These are phyloP conservation scores for Daucus carota DNA, from an alignment of 129 eudicot species.

Conservation along the genomic window DH1_v3.0 NC_030389.2:802001-802500, in stretches of 20 bases:
- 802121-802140: background rate
- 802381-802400: background rate
- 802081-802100: background rate
- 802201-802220: background rate
- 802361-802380: background rate
- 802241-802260: background rate
- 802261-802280: constrained; percentile 77
- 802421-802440: background rate
- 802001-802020: background rate
- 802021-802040: background rate
- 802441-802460: background rate
- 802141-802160: background rate
- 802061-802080: background rate
- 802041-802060: background rate
- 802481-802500: background rate
- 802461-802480: background rate
- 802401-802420: background rate
- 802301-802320: constrained; percentile 63
- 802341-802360: constrained; percentile 66
- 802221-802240: background rate
- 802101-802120: background rate
- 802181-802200: background rate
- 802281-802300: constrained; percentile 78
- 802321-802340: constrained; percentile 77
- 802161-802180: background rate